These are phyloP conservation scores for Phytophthora tubulina DNA, from an alignment of 352 stramenopile genomes.

Conservation along the genomic window DNA sequence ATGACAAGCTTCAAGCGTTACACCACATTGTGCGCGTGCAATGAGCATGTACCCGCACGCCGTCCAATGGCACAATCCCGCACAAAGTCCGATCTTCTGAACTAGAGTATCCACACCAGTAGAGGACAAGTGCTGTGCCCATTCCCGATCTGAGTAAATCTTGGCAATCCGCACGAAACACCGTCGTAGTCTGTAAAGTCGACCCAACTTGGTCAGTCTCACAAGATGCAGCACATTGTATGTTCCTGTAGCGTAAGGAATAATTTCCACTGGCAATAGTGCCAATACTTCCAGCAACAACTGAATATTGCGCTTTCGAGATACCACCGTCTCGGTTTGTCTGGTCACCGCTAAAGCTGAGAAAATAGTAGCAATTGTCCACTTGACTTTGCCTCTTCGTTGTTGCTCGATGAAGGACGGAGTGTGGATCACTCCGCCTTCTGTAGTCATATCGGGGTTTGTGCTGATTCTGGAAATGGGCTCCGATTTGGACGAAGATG, in stretches of 20 bases:
- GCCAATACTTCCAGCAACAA: constrained; percentile 65
- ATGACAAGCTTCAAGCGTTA: constrained; percentile 53
- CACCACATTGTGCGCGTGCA: constrained; percentile 59
- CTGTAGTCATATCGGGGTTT: too few species aligned
- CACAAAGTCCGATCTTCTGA: constrained; percentile 45
- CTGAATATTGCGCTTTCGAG: constrained; percentile 20
- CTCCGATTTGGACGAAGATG: too few species aligned
- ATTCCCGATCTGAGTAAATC: constrained; percentile 54
- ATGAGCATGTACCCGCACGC: constrained; percentile 80
- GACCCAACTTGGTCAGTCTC: constrained; percentile 68
- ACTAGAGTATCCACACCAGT: constrained; percentile 65
- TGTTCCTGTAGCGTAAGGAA: constrained; percentile 37
- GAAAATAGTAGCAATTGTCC: constrained; percentile 59
- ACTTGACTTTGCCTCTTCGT: constrained; percentile 34
- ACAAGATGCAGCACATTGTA: constrained; percentile 70
- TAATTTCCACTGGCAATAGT: constrained; percentile 58
- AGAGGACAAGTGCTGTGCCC: constrained; percentile 59
- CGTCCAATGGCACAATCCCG: constrained; percentile 59
- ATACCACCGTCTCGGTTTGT: background rate
- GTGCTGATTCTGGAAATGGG: too few species aligned
- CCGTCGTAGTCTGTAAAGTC: constrained; percentile 51
- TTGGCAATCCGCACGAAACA: constrained; percentile 52
- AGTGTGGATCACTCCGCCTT: too few species aligned
- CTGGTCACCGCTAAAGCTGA: constrained; percentile 16
- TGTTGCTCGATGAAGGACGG: background rate